Conservation (phyloP, 768 basidiomycete species). For the Rhizopogon vulgaris region DNA sequence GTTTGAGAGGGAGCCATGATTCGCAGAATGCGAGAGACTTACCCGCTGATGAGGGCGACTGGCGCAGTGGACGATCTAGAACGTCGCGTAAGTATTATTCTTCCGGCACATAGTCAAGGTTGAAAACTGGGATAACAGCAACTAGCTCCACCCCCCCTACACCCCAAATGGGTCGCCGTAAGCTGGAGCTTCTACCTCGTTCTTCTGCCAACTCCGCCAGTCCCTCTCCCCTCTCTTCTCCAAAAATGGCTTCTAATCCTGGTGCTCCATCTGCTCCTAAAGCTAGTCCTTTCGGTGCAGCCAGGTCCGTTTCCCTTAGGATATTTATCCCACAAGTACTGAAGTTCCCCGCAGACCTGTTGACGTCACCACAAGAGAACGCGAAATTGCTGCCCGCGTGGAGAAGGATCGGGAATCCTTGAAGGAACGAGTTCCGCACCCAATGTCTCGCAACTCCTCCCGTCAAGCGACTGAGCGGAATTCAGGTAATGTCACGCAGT, state of each 20-base stretch:
- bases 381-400: conserved; percentile 64
- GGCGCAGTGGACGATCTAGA: conserved; percentile 51
- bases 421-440: conserved; percentile 29
- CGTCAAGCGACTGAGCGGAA: conserved; percentile 42
- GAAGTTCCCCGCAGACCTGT: conserved; percentile 56
- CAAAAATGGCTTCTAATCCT: conserved; percentile 53
- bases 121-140: conserved; percentile 34
- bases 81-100: conserved; percentile 53
- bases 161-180: conserved; percentile 71
- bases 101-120: conserved; percentile 6
- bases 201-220: conserved; percentile 58
- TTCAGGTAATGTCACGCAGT: conserved; percentile 21
- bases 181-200: conserved; percentile 83
- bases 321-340: conserved; percentile 1
- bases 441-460: conserved; percentile 47
- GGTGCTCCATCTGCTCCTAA: conserved; percentile 33
- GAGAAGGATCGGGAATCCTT: conserved; percentile 52
- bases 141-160: conserved; percentile 73
- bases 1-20: conserved; percentile 45
- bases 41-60: conserved; percentile 57
- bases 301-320: conserved; percentile 46
- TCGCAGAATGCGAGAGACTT: conserved; percentile 45
- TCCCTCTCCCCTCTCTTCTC: conserved; percentile 75
- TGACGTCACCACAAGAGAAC: conserved; percentile 73
- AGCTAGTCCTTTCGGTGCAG: conserved; percentile 83